phyloP scores from a whole-genome alignment of 768 basidiomycete genomes.

The Suillus occidentalis region DNA sequence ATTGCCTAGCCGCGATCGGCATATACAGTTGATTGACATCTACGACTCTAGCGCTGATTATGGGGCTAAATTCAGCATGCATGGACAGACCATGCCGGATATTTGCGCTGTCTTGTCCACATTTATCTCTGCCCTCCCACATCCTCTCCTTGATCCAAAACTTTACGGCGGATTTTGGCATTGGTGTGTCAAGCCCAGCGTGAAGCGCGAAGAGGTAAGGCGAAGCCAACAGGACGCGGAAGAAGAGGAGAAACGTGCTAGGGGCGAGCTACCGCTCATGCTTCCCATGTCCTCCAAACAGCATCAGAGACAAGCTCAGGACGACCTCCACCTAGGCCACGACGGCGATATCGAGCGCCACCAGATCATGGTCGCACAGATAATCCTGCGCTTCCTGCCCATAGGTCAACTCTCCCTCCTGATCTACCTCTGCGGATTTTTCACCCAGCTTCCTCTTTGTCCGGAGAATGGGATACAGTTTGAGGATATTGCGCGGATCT shows the following conservation, averaged over 20 bases:
- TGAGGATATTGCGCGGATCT: slow-evolving; percentile 47
- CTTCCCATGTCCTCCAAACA: slow-evolving; percentile 12
- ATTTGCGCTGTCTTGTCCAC: slow-evolving; percentile 47
- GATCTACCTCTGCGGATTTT: slow-evolving; percentile 47
- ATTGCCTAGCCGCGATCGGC: slow-evolving; percentile 40
- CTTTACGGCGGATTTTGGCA: slow-evolving; percentile 44
- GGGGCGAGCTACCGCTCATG: slow-evolving; percentile 26
- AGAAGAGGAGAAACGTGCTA: slow-evolving; percentile 31
- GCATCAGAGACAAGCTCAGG: slow-evolving; percentile 10
- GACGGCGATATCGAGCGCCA: slow-evolving; percentile 30
- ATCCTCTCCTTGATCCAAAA: slow-evolving; percentile 42
- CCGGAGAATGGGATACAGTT: slow-evolving; percentile 49
- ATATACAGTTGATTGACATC: slow-evolving; percentile 37
- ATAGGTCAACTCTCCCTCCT: slow-evolving; percentile 40
- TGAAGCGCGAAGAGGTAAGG: slow-evolving; percentile 33
- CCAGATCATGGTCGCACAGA: slow-evolving; percentile 42
- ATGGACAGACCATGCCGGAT: slow-evolving; percentile 40
- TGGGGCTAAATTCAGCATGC: slow-evolving; percentile 27
- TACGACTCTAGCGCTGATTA: slow-evolving; percentile 36
- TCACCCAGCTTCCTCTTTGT: slow-evolving; percentile 50
- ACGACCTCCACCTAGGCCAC: slow-evolving; percentile 17
- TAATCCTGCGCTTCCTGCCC: slow-evolving; percentile 52
- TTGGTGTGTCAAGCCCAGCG: slow-evolving; percentile 45
- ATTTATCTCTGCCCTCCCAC: slow-evolving; percentile 48
- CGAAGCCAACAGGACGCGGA: slow-evolving; percentile 30